Percentiles rank a stretch among this genome's conserved stretches.
phyloP scores from a whole-genome alignment of 169 alveolate genomes.

The Plasmodium inui region DNA sequence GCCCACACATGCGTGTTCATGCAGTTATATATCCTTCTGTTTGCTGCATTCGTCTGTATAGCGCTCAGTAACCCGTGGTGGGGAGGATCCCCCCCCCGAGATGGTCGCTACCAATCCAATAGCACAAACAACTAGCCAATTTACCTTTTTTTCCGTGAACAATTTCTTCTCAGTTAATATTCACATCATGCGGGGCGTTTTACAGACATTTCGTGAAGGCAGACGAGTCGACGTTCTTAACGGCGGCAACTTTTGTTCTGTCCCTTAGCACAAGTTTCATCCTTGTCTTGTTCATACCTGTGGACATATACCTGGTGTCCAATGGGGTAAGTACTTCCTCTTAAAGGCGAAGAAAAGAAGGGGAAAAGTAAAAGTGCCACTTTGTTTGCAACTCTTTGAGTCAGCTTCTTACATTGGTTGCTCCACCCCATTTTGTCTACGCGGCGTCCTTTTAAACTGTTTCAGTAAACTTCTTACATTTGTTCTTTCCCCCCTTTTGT shows the following conservation, averaged over 20 bases:
- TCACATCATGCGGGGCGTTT: constrained; percentile 52
- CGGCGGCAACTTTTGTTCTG: constrained; percentile 50
- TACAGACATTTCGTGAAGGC: constrained; percentile 51
- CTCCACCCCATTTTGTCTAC: neutral
- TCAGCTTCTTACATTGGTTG: neutral
- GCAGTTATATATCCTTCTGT: neutral
- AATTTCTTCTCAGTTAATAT: constrained; percentile 42
- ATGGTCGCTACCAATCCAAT: neutral
- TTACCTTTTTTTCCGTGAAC: constrained; percentile 9
- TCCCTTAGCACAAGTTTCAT: constrained; percentile 53
- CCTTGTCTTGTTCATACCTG: constrained; percentile 60
- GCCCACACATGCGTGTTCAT: neutral
- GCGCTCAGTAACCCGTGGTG: neutral
- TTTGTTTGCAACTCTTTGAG: neutral
- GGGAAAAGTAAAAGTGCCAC: neutral
- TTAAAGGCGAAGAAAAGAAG: neutral
- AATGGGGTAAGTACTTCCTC: constrained; percentile 49
- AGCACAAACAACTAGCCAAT: neutral
- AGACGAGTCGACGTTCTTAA: constrained; percentile 44
- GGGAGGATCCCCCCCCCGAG: neutral
- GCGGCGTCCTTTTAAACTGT: no score
- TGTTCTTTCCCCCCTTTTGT: neutral
- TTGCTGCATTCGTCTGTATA: neutral
- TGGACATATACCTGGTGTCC: constrained; percentile 61
- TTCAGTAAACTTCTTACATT: neutral